Evolutionary conservation across 164 flowering plant genomes (phyloP), one percentile per base, ranked within the genome.

Genomic region (Hamamelis virginiana): DNA sequence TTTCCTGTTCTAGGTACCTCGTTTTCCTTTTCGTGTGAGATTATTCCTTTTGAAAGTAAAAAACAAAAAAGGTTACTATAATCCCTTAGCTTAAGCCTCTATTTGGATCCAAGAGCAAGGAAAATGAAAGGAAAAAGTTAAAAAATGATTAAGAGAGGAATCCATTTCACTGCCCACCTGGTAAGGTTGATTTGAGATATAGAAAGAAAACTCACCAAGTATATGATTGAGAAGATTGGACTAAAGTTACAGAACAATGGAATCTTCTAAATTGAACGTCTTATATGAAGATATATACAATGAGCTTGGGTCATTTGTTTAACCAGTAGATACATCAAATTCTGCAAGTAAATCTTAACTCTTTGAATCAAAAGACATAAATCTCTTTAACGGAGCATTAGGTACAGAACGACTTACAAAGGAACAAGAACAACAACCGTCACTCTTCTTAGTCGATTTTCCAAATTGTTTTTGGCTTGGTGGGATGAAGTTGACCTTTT

Each of bases 391-490:
- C 27, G 14, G 12, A 50, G 27, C 38, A 19, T 25, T 13, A 16
- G 66, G 67, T 12, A 50, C 28, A 27, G 67, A 55, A 43, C 71
- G 38, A 48, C 28, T 64, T 41, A 57, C 55, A 15, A 75, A 56
- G 1, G 74, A 26, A 47, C 45, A 65, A 18, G 25, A 75, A 61
- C 67, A 71, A 47, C 67, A 67, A 21, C 68, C 52, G 16, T 48
- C 67, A 14, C 27, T 43, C 69, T 59, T 64, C 52, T 57, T 56
- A 18, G 59, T 50, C 51, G 23, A 4, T 48, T 21, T 53, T 56
- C 21, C 16, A 13, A 13, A 47, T 15, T 44, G 73, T 67, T 48
- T 73, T 14, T 62, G 16, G 41, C 22, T 46, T 8, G 67, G 61
- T 23, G 67, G 69, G 22, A 22, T 25, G 19, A 8, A 9, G 13